These are phyloP conservation scores for Phytophthora brassicae DNA, from an alignment of 352 stramenopile genomes.

Conservation along the genomic window DNA sequence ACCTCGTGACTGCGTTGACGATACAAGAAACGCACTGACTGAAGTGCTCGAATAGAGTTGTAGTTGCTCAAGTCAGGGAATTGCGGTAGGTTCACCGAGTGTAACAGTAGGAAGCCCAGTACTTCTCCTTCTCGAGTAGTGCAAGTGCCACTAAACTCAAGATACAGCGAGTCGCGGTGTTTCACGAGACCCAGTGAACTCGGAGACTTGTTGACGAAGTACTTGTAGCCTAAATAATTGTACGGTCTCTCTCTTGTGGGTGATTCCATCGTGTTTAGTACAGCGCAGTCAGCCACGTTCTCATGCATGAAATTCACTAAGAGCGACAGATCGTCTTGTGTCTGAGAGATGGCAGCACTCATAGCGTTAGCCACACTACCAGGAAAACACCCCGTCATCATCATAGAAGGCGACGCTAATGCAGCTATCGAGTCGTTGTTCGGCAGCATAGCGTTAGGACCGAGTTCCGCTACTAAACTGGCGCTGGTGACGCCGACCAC, in stretches of 20 bases:
- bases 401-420: constrained; percentile 28
- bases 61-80: constrained; percentile 43
- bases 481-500: constrained; percentile 30
- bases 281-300: constrained; percentile 29
- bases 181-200: constrained; percentile 38
- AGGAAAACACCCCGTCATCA: constrained; percentile 45
- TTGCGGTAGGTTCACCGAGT: constrained; percentile 47
- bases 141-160: constrained; percentile 47
- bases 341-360: constrained; percentile 43
- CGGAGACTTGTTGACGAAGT: constrained; percentile 45
- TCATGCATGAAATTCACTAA: constrained; percentile 47
- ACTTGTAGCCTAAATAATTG: constrained; percentile 63
- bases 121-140: constrained; percentile 32
- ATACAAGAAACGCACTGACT: constrained; percentile 47
- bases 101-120: constrained; percentile 51
- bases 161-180: constrained; percentile 51
- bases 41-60: constrained; percentile 49
- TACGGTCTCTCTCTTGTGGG: constrained; percentile 39
- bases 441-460: constrained; percentile 29
- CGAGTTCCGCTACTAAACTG: constrained; percentile 30
- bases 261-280: constrained; percentile 33
- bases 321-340: constrained; percentile 47
- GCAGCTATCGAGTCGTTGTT: constrained; percentile 38
- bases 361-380: constrained; percentile 52
- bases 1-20: constrained; percentile 45